Conservation (phyloP, 2,329 filamentous ascomycete species). For the Epichloe aotearoae region DNA sequence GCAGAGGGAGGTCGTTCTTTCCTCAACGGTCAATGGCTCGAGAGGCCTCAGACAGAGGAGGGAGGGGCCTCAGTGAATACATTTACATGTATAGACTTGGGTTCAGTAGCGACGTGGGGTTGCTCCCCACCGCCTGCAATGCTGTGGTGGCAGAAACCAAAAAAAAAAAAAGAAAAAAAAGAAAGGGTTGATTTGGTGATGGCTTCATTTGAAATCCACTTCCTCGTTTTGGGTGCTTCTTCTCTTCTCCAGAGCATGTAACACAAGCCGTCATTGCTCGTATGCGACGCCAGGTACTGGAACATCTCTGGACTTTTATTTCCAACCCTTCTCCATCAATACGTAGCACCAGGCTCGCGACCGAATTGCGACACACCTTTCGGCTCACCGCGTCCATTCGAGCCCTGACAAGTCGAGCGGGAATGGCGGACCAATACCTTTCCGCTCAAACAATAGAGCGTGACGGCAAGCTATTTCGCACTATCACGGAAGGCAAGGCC, state of each 20-base stretch:
- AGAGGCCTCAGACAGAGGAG: too few species aligned
- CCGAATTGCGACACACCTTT: background rate
- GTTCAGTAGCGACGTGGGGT: too few species aligned
- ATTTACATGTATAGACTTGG: too few species aligned
- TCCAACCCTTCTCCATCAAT: background rate
- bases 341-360: background rate
- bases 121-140: conserved; percentile 10
- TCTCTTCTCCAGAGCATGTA: background rate
- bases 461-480: conserved; percentile 36
- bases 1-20: too few species aligned
- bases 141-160: conserved; percentile 5
- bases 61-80: too few species aligned
- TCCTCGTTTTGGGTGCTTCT: too few species aligned
- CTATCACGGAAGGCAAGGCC: conserved; percentile 43
- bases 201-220: background rate
- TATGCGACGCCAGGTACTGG: background rate
- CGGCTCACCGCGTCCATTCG: background rate
- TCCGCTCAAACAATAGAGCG: conserved; percentile 14
- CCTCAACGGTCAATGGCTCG: too few species aligned
- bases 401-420: conserved; percentile 1
- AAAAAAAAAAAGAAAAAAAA: conserved; percentile 9
- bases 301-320: background rate
- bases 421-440: conserved; percentile 9
- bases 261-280: background rate
- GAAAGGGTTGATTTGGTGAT: conserved; percentile 10